Evolutionary conservation across 108 stramenopile species (phyloP).

Genomic region (Nitzschia putrida): DNA sequence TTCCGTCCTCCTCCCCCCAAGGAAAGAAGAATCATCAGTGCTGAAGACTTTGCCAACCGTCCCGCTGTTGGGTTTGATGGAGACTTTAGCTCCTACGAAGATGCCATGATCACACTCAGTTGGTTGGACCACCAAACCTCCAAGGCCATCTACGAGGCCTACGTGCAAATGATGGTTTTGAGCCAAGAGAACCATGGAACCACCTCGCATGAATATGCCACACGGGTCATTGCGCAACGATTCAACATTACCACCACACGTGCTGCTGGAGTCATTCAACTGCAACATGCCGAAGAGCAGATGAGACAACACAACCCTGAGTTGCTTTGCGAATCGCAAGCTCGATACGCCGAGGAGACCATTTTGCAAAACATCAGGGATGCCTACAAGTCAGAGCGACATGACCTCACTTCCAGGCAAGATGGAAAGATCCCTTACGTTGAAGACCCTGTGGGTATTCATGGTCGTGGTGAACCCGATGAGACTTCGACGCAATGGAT

Average conservation of each 20-base stretch:
- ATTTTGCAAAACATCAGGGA: constrained; percentile 45
- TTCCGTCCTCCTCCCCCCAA: constrained; percentile 62
- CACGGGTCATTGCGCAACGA: constrained; percentile 71
- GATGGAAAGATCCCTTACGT: constrained; percentile 42
- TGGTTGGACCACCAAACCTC: constrained; percentile 68
- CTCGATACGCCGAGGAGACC: constrained; percentile 56
- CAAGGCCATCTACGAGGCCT: constrained; percentile 59
- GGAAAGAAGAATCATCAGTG: constrained; percentile 58
- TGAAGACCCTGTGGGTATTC: constrained; percentile 69
- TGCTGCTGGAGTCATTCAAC: constrained; percentile 75
- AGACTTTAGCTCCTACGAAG: constrained; percentile 62
- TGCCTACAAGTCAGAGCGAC: constrained; percentile 39
- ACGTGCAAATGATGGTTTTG: constrained; percentile 65
- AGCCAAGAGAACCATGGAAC: constrained; percentile 30
- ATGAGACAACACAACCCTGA: constrained; percentile 39
- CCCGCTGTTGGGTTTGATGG: constrained; percentile 73
- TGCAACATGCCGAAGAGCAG: constrained; percentile 80
- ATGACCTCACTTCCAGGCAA: neutral
- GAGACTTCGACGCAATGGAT: constrained; percentile 44
- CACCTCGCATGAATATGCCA: constrained; percentile 85
- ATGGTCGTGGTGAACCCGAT: constrained; percentile 46
- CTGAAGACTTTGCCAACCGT: constrained; percentile 79
- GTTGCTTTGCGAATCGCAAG: constrained; percentile 39
- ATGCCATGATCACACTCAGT: constrained; percentile 67
- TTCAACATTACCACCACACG: constrained; percentile 69